Evolutionary conservation across 768 basidiomycete genomes (phyloP), one percentile per base, ranked within the genome.

Genomic region (Mycena leptocephala): DNA sequence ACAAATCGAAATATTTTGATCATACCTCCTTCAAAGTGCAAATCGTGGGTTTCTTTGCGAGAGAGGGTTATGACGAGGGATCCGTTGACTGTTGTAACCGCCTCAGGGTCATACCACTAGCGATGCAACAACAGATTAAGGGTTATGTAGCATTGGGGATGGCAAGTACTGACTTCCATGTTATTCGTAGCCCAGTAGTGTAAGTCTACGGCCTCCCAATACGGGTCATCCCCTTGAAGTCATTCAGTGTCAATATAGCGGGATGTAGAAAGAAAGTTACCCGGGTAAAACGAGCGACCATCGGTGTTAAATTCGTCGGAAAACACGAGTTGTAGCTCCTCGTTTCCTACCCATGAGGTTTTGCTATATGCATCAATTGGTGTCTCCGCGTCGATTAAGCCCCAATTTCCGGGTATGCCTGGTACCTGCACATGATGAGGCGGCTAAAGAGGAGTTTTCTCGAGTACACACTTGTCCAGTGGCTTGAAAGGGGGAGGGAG

Each of bases 271-370:
- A 30, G 24, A 37, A 22, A 86, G 85, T 18, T 90, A 53, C 86
- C 86, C 5, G 84, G 85, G 69, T 86, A 89, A 81, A 94, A 93
- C 1, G 92, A 89, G 55, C 93, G 87, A 22, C 91, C 91, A 8
- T 90, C 89, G 20, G 81, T 83, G 66, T 93, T 89, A 81, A 94
- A 94, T 81, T 94, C 93, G 84, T 94, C 93, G 3, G 90, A 91
- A 79, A 93, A 94, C 70, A 93, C 91, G 20, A 94, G 87, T 64
- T 88, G 87, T 86, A 81, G 83, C 71, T 89, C 83, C 26, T 87
- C 84, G 55, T 89, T 87, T 74, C 88, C 86, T n/a, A 79, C 78
- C 76, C 86, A 89, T 7, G 88, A 87, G 11, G 79, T 76, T 37
- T 82, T 79, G 37, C 87, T 85, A 35, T 74, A 65, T 37, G 86